These are phyloP conservation scores for Apophysomyces sp. DNA, from an alignment of 371 early-diverging fungal species.

Conservation along the genomic window DNA sequence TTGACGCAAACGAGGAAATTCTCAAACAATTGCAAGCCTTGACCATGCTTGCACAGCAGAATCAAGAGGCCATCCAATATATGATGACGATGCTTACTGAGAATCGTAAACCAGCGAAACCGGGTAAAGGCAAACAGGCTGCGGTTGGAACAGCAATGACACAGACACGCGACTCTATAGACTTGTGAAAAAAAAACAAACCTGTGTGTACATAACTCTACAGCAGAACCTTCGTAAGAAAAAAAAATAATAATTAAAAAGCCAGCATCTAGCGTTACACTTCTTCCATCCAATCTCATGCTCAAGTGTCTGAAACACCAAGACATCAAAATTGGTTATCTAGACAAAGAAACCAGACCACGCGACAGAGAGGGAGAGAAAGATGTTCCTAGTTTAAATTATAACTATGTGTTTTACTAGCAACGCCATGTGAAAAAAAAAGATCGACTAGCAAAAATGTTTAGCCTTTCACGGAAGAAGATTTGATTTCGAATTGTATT, in stretches of 20 bases:
- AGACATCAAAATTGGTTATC: too few relatives aligned
- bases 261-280: too few relatives aligned
- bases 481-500: background rate
- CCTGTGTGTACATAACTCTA: background rate
- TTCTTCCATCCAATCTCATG: too few relatives aligned
- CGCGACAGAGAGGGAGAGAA: too few relatives aligned
- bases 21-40: conserved; percentile 46
- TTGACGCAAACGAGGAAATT: conserved; percentile 38
- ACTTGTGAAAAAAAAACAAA: background rate
- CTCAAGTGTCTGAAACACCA: too few relatives aligned
- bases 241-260: too few relatives aligned
- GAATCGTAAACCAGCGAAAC: conserved; percentile 13
- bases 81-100: conserved; percentile 46
- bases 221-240: too few relatives aligned
- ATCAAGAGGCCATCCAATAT: conserved; percentile 54
- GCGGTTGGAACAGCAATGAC: background rate
- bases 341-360: too few relatives aligned
- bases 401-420: background rate
- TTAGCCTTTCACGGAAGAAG: background rate
- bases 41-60: conserved; percentile 49
- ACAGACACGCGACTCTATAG: background rate
- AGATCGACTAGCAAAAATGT: background rate
- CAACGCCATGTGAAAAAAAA: background rate
- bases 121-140: background rate
- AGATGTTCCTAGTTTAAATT: too few relatives aligned